Evolutionary conservation across 768 basidiomycete genomes (phyloP).

Genomic region (Cyathus striatus): DNA sequence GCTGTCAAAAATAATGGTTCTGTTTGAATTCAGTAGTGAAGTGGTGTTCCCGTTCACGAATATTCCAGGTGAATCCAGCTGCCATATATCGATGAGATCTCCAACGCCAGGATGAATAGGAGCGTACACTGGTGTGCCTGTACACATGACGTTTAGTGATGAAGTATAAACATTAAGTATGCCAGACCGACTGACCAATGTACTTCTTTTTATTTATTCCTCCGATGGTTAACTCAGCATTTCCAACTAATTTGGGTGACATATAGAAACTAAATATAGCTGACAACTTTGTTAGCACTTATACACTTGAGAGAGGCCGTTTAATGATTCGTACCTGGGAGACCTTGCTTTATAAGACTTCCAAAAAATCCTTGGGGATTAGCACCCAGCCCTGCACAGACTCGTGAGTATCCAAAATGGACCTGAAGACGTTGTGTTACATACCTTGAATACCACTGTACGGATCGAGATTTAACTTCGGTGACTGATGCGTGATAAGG

Average conservation of each 20-base stretch:
- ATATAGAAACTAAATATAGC: slow-evolving; percentile 48
- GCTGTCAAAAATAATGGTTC: slow-evolving; percentile 51
- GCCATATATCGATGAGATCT: slow-evolving; percentile 40
- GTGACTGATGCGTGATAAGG: slow-evolving; percentile 49
- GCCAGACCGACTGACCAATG: slow-evolving; percentile 27
- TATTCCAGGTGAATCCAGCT: slow-evolving; percentile 37
- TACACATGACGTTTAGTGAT: not conserved
- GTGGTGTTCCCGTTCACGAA: slow-evolving; percentile 51
- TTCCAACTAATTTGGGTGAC: slow-evolving; percentile 39
- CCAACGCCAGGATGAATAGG: slow-evolving; percentile 28
- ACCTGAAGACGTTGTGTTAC: slow-evolving; percentile 2
- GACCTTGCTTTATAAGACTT: slow-evolving; percentile 37
- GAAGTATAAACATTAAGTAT: not conserved
- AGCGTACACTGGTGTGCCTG: slow-evolving; percentile 39
- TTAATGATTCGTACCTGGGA: slow-evolving; percentile 35
- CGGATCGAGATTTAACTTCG: slow-evolving; percentile 45
- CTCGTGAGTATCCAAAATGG: not conserved
- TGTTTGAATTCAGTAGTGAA: slow-evolving; percentile 28
- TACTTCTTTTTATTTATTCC: slow-evolving; percentile 50
- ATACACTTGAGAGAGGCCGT: not conserved
- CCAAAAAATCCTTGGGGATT: slow-evolving; percentile 46
- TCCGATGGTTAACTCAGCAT: slow-evolving; percentile 49
- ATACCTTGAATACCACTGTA: slow-evolving; percentile 53
- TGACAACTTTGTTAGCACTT: slow-evolving; percentile 13
- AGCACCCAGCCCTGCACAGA: slow-evolving; percentile 39